Conservation (phyloP, 371 early-diverging fungal genomes). For the Mortierella sp. region DNA sequence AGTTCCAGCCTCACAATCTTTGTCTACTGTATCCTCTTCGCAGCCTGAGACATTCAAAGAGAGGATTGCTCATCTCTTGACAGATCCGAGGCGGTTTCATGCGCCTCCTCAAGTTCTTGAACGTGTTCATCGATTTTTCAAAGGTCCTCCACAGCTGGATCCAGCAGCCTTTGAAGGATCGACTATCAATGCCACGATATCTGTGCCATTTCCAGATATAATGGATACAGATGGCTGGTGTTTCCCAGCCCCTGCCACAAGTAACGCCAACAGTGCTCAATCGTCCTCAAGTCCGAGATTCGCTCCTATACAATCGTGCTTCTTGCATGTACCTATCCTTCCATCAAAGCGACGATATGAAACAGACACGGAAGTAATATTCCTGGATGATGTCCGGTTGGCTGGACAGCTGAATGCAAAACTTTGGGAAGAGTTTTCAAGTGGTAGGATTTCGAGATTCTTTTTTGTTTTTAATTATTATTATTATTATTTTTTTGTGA, state of each 20-base stretch:
- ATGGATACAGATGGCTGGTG: slow-evolving; percentile 53
- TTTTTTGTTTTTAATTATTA: background rate
- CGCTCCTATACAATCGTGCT: slow-evolving; percentile 41
- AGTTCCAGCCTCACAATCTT: background rate
- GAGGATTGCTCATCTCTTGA: slow-evolving; percentile 22
- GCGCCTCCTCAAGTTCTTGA: slow-evolving; percentile 34
- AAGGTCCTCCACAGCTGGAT: slow-evolving; percentile 40
- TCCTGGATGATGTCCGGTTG: slow-evolving; percentile 49
- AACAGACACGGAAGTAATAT: slow-evolving; percentile 46
- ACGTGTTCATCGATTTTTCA: slow-evolving; percentile 39
- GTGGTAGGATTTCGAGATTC: background rate
- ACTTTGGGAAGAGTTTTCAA: slow-evolving; percentile 53
- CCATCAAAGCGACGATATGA: slow-evolving; percentile 51
- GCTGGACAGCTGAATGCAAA: slow-evolving; percentile 40
- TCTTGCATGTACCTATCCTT: slow-evolving; percentile 50
- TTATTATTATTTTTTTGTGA: background rate
- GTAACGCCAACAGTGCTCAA: background rate
- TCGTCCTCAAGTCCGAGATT: background rate
- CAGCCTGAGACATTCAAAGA: slow-evolving; percentile 15
- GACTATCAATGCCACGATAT: slow-evolving; percentile 16
- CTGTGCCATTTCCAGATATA: slow-evolving; percentile 50
- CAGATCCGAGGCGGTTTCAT: slow-evolving; percentile 44
- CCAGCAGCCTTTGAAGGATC: slow-evolving; percentile 46
- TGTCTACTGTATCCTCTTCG: background rate
- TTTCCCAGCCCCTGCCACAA: slow-evolving; percentile 7